Evolutionary conservation across 257 asterid genomes (phyloP), one percentile per base, ranked within the genome.

Genomic region (Solanum sparsipilum): DNA sequence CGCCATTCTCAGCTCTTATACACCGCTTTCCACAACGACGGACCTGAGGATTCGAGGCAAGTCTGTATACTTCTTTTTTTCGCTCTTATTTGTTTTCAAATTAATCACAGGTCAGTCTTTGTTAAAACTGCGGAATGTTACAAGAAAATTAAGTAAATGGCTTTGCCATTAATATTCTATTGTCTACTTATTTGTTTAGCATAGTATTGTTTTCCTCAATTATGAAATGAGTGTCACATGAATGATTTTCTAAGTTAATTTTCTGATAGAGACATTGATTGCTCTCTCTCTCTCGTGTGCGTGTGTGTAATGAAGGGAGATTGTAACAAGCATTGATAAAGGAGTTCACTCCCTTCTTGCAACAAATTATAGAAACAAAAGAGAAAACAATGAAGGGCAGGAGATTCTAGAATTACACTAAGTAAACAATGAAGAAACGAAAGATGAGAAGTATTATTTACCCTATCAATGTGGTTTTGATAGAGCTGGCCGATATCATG

Each of bases 1-100:
- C 15, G 48, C 94, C 88, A 92, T 91, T 75, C 89, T 93, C 65
- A 88, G 90, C 84, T 91, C 95, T 78, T 94, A 86, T 46, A 87
- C 86, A 87, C 92, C 88, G 73, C 79, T 89, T 67, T 84, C 68
- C 86, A 21, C 87, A 27, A n/a, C 86, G 12, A 60, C 78, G 41
- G 41, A n/a, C 83, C 44, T 85, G 48, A 87, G 87, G 25, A 31
- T 52, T 88, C 74, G 21, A 90, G 93, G 92, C 86, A 92, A 73
- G 82, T 65, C 16, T 81, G 13, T 27, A 15, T 84, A 10, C 21
- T 12, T 29, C 27, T 34, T 74, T 13, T 78, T 78, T 76, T 13
- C 9, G 10, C 56, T 39, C 65, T 15, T 79, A 7, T 15, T 79
- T 15, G n/a, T 79, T 25, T 39, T 15, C 60, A 13, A 13, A 78